These are phyloP conservation scores for Tetragonia tetragonoides DNA, from an alignment of 148 eudicot species.

Conservation along the genomic window DNA sequence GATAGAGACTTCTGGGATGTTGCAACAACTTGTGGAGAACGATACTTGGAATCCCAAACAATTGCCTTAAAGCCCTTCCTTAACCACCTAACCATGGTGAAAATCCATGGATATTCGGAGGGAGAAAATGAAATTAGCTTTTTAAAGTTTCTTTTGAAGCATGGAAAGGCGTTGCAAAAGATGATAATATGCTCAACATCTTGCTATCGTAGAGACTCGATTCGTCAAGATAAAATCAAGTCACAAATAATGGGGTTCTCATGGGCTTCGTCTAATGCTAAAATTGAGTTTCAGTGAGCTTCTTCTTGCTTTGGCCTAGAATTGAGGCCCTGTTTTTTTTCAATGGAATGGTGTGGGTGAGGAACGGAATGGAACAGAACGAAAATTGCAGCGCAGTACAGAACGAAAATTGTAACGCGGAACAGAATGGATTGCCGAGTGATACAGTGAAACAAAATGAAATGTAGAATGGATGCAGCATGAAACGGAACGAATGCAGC, in stretches of 20 bases:
- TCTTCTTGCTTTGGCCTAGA: not conserved
- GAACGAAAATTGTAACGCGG: too few relatives aligned
- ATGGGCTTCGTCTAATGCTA: slow-evolving; percentile 47
- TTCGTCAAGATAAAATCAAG: slow-evolving; percentile 42
- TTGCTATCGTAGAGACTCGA: slow-evolving; percentile 32
- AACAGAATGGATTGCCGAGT: too few relatives aligned
- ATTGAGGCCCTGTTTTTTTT: too few relatives aligned
- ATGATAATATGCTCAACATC: slow-evolving; percentile 32
- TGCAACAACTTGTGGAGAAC: slow-evolving; percentile 30
- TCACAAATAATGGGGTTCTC: slow-evolving; percentile 50
- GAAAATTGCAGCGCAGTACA: too few relatives aligned
- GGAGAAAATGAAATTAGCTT: slow-evolving; percentile 40
- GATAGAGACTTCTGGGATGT: slow-evolving; percentile 41
- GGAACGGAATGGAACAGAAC: too few relatives aligned
- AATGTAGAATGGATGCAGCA: too few relatives aligned
- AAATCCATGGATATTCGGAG: slow-evolving; percentile 43
- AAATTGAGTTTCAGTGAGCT: slow-evolving; percentile 34
- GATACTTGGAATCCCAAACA: slow-evolving; percentile 44
- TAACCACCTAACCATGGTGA: slow-evolving; percentile 42
- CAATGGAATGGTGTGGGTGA: too few relatives aligned
- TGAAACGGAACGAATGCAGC: too few relatives aligned
- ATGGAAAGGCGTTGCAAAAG: slow-evolving; percentile 49
- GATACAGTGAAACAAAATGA: too few relatives aligned
- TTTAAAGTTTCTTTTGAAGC: slow-evolving; percentile 49
- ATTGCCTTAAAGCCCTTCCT: slow-evolving; percentile 40